phyloP scores from a whole-genome alignment of 177 flowering plant species.

The Vitis hybrid region DNA sequence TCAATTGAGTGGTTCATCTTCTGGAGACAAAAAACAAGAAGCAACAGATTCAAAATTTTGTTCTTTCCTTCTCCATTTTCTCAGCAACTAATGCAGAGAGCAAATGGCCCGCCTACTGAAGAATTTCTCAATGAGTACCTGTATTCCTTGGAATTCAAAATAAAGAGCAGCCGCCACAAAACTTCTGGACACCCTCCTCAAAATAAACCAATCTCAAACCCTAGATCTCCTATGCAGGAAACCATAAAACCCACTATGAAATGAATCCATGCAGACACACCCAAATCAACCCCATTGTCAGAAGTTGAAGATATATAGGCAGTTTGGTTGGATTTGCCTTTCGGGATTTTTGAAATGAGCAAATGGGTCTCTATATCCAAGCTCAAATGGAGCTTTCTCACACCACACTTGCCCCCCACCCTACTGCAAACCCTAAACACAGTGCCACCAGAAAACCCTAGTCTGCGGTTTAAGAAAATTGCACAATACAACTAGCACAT shows the following conservation, averaged over 20 bases:
- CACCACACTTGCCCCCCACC: conserved; percentile 2
- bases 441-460: conserved; percentile 1
- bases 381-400: conserved; percentile 21
- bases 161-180: neutral
- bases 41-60: neutral
- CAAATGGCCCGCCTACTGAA: neutral
- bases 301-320: conserved; percentile 4
- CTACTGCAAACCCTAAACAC: conserved; percentile 7
- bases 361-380: conserved; percentile 31
- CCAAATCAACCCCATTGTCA: conserved; percentile 27
- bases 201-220: conserved; percentile 14
- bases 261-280: conserved; percentile 15
- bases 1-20: neutral
- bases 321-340: conserved; percentile 16
- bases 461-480: conserved; percentile 2
- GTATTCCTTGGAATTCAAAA: neutral
- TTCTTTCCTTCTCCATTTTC: neutral
- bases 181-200: neutral
- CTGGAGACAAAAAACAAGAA: neutral
- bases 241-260: conserved; percentile 19
- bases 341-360: conserved; percentile 17
- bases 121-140: conserved; percentile 15
- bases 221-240: conserved; percentile 21
- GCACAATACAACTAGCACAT: conserved; percentile 20
- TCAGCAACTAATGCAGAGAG: conserved; percentile 4